These are phyloP conservation scores for Epichloe uncinata DNA, from an alignment of 2,329 filamentous ascomycete genomes.

Conservation along the genomic window DNA sequence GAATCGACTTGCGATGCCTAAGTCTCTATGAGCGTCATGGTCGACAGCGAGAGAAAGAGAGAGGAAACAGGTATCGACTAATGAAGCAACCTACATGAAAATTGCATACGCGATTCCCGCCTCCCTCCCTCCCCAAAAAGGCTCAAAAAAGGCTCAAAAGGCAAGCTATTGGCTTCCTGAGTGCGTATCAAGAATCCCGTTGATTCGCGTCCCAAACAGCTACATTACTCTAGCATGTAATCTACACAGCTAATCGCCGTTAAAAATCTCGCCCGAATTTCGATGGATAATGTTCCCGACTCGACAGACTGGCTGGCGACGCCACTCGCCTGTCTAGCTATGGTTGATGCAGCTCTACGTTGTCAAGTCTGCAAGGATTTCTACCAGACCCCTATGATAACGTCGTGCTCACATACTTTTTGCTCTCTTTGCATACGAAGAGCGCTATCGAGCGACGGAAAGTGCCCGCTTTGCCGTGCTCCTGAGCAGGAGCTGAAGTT, in stretches of 20 bases:
- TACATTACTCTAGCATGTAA: background rate
- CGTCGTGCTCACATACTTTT: slow-evolving; percentile 88
- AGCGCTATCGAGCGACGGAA: slow-evolving; percentile 68
- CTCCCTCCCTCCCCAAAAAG: too few relatives aligned
- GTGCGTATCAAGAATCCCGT: background rate
- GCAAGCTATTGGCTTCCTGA: background rate
- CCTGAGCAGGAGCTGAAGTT: slow-evolving; percentile 74
- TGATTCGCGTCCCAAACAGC: background rate
- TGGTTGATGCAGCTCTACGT: slow-evolving; percentile 72
- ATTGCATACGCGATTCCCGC: background rate
- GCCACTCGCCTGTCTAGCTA: slow-evolving; percentile 48
- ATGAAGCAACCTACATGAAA: background rate
- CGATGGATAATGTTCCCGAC: slow-evolving; percentile 43
- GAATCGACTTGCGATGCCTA: background rate
- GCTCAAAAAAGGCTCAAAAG: background rate
- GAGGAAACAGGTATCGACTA: background rate
- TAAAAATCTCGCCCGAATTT: slow-evolving; percentile 13
- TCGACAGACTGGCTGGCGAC: slow-evolving; percentile 78
- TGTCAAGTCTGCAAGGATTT: slow-evolving; percentile 99
- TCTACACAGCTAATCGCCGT: background rate
- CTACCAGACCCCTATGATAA: slow-evolving; percentile 92
- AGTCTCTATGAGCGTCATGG: background rate
- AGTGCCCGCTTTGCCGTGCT: slow-evolving; percentile 73
- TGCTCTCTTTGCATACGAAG: slow-evolving; percentile 92
- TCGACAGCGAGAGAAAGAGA: background rate